Evolutionary conservation across 2,329 filamentous ascomycete genomes (phyloP), one percentile per base, ranked within the genome.

Genomic region (Aspergillus ustus): DNA sequence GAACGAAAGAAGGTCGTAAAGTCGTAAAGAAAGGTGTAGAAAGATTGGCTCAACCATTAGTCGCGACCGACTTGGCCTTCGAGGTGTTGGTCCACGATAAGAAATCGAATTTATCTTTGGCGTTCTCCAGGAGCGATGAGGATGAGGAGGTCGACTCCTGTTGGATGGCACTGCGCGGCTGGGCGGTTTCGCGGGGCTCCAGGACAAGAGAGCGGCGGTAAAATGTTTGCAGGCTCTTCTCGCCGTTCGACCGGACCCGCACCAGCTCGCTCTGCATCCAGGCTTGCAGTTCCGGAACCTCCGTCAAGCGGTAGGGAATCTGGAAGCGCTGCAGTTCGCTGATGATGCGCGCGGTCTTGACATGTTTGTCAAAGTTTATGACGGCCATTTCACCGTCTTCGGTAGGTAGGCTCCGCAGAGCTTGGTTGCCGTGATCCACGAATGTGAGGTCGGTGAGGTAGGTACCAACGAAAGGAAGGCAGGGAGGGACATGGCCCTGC

Each of bases 311-410:
- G 75, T 98, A 98, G 0, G 93, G 92, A 20, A 97, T 91, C 78
- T 99, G 95, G 81, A 98, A 98, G 19, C 93, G 89, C 76, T 99
- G 95, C 7, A 99, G 85, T 70, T 98, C 94, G 65, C 92, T 91
- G 70, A 99, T 96, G 73, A 98, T 96, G 78, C 93, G 95, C 50
- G 94, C 93, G 2, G 93, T 98, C 69, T 93, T 92, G 70, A 89
- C 91, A 75, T 98, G 93, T 80, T 98, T 98, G 82, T 98, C 94
- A 71, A 97, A 98, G 79, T 99, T 99, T 83, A 99, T 92, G 34
- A 98, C 91, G 0, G 88, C 87, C 70, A 92, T 84, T 28, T 87
- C 85, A 29, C 81, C 79, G 31, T 88, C 84, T n/a, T 91, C 86
- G 15, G 73, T 82, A 0, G 87, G 86, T 20, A 96, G 85, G 70